These are phyloP conservation scores for Starmerella riodocensis DNA, from an alignment of 805 yeast genomes.

Conservation along the genomic window DNA sequence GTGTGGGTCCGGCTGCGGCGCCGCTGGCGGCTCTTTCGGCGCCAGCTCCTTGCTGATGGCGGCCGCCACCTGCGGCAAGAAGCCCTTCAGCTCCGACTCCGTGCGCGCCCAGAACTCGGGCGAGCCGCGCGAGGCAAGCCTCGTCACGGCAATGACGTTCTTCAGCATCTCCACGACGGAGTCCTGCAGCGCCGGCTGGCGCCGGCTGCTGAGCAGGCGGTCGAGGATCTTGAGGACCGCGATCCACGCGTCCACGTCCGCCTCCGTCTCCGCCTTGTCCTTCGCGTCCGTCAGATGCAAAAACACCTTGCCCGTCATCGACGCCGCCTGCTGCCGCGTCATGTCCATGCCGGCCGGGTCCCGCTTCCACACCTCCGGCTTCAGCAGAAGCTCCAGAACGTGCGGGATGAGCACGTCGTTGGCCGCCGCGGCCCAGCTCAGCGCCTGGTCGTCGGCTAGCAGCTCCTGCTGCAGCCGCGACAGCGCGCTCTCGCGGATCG, in stretches of 20 bases:
- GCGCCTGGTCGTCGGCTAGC: constrained; percentile 29
- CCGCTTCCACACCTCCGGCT: constrained; percentile 48
- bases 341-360: constrained; percentile 50
- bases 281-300: constrained; percentile 33
- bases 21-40: no score
- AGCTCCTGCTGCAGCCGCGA: constrained; percentile 38
- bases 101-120: constrained; percentile 30
- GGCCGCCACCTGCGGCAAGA: constrained; percentile 28
- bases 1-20: no score
- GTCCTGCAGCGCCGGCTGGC: constrained; percentile 29
- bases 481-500: constrained; percentile 19
- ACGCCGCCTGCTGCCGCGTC: constrained; percentile 56
- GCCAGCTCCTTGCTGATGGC: constrained; percentile 15
- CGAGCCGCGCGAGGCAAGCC: constrained; percentile 26
- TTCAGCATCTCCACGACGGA: constrained; percentile 32
- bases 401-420: constrained; percentile 61
- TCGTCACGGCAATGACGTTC: constrained; percentile 31
- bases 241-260: constrained; percentile 28
- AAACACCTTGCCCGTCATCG: constrained; percentile 54
- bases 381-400: constrained; percentile 49
- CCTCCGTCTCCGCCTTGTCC: constrained; percentile 20
- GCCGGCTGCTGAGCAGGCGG: constrained; percentile 29
- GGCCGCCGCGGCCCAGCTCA: constrained; percentile 35
- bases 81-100: constrained; percentile 28
- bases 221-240: constrained; percentile 30